Base-by-base conservation (phyloP, 768 basidiomycete genomes). In the Panaeolus cyanescens region DNA sequence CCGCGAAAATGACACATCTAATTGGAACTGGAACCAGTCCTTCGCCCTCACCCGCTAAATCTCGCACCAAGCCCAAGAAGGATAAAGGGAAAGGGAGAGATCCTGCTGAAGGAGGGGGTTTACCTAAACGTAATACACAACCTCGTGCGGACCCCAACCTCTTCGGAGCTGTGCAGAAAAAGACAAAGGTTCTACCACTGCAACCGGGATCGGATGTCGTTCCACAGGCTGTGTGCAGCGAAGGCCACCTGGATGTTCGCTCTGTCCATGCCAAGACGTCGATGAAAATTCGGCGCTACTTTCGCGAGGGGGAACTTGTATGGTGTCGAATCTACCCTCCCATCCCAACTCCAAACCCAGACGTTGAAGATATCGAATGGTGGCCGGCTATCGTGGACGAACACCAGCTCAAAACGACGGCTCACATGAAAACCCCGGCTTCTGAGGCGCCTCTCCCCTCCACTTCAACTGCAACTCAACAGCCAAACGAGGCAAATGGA, bases 351-450 rank as follows among this genome's bases (percentile, higher is more conserved):
- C 69, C 75, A 1, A 68, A 71, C 3, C 71, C 70, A 1, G 70
- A 74, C 17, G 76, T 75, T 17, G 77, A 81, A 54, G 67, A 66
- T n/a, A 89, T 94, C 63, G 68, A 73, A 25, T 88, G 85, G 67
- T 94, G 92, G 92, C 92, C 92, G 1, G 90, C 83, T 1, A 67
- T 92, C 20, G 81, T 93, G 7, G 81, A 87, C 17, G 84, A 88
- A 59, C 70, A 80, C 15, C 80, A 77, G 59, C 70, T 89, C 56
- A 85, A 81, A 67, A 75, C 79, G 2, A 72, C 77, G 39, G 70
- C 83, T 28, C 77, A 78, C 9, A 68, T 72, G 25, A 28, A 22
- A 28, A 28, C 45, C 10, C 3, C 45, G 8, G 8, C 10, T 3
- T 60, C 50, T 20, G 15, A 39, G 31, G 28, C 53, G 22, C 34